phyloP scores from a whole-genome alignment of 306 rosid species.

The Sechiopsis laciniata region DNA sequence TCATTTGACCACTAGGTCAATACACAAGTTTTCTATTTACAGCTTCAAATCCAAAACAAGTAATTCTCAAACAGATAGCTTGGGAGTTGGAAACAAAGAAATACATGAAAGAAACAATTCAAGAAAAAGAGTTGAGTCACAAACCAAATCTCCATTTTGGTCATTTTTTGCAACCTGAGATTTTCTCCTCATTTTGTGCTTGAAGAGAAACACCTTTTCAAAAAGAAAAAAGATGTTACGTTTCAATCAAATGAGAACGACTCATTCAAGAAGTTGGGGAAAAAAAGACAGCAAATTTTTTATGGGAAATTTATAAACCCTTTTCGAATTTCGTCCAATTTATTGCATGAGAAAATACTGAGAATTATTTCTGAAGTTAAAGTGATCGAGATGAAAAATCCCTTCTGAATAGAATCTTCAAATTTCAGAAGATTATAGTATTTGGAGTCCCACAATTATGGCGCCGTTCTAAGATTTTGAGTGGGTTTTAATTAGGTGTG shows the following conservation, averaged over 20 bases:
- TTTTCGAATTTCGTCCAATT: background rate
- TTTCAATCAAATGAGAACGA: background rate
- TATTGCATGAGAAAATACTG: background rate
- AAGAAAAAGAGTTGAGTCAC: background rate
- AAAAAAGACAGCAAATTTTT: background rate
- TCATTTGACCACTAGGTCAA: no score
- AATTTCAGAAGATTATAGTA: background rate
- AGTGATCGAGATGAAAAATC: no score
- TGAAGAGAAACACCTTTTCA: background rate
- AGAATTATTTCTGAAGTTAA: background rate
- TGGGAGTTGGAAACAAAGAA: no score
- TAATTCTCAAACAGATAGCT: background rate
- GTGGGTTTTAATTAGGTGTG: background rate
- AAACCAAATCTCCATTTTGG: background rate
- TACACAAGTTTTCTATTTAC: no score
- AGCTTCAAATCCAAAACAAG: background rate
- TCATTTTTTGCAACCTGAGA: background rate
- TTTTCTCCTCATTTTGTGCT: slow-evolving; percentile 7
- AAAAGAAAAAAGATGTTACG: background rate
- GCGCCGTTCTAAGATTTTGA: background rate
- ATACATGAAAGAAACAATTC: background rate
- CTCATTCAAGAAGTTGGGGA: background rate
- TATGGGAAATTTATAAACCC: no score
- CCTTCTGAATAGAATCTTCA: background rate
- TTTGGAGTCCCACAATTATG: background rate